phyloP scores from a whole-genome alignment of 805 yeast species.

The Wickerhamiella musiphila region DNA sequence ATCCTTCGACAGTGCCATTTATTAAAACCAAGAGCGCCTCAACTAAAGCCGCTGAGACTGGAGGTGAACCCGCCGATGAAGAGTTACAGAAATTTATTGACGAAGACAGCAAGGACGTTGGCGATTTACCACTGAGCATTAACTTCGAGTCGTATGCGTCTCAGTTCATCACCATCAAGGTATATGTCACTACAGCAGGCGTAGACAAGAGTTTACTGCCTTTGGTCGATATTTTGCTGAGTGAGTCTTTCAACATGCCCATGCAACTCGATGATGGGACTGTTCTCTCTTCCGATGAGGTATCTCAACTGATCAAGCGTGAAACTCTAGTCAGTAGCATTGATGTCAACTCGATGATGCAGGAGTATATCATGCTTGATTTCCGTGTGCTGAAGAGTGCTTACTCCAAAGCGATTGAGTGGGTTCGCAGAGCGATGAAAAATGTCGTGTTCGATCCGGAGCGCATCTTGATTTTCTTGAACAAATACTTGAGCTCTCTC shows the following conservation, averaged over 20 bases:
- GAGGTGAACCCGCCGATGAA: conserved; percentile 2
- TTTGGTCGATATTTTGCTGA: conserved; percentile 42
- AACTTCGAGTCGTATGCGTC: conserved; percentile 71
- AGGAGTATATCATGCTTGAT: conserved; percentile 46
- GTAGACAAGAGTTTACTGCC: conserved; percentile 40
- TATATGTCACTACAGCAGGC: conserved; percentile 38
- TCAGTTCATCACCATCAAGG: conserved; percentile 53
- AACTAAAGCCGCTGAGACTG: conserved; percentile 29
- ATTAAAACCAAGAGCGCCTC: conserved; percentile 50
- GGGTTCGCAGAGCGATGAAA: conserved; percentile 55
- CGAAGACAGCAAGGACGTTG: conserved; percentile 19
- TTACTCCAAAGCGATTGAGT: conserved; percentile 51
- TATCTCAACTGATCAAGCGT: conserved; percentile 51
- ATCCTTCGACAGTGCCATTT: conserved; percentile 57
- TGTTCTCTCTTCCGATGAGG: conserved; percentile 50
- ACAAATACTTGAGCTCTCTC: conserved; percentile 39
- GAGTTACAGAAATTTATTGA: conserved; percentile 13
- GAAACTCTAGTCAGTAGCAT: conserved; percentile 47
- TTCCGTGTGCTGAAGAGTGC: conserved; percentile 44
- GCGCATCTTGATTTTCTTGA: conserved; percentile 49
- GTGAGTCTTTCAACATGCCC: conserved; percentile 58
- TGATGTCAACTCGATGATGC: conserved; percentile 41
- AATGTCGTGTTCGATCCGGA: conserved; percentile 53
- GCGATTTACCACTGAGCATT: conserved; percentile 44
- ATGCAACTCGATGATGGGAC: conserved; percentile 44